phyloP scores from a whole-genome alignment of 2,329 filamentous ascomycete genomes.

The Fusarium tuaranense region DNA sequence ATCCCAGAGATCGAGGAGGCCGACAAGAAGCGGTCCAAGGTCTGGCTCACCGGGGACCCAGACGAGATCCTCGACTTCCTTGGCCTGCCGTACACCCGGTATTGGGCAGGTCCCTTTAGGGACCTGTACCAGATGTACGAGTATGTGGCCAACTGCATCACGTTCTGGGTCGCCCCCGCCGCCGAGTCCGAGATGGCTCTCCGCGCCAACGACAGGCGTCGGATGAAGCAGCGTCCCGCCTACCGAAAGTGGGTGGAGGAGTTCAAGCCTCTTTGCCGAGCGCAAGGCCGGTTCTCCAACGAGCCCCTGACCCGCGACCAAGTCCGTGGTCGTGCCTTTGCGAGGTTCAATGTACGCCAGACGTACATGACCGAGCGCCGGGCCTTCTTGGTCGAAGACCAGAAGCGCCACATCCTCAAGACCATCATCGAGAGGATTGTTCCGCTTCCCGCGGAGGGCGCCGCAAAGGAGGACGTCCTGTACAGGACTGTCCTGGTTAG shows the following conservation, averaged over 20 bases:
- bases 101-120: slow-evolving; percentile 68
- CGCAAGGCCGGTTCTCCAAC: slow-evolving; percentile 50
- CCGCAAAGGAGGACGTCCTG: slow-evolving; percentile 39
- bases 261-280: slow-evolving; percentile 67
- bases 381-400: slow-evolving; percentile 56
- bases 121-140: slow-evolving; percentile 68
- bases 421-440: slow-evolving; percentile 57
- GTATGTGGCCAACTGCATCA: slow-evolving; percentile 68
- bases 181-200: slow-evolving; percentile 46
- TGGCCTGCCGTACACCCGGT: slow-evolving; percentile 60
- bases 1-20: slow-evolving; percentile 74
- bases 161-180: slow-evolving; percentile 63
- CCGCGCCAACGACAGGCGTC: slow-evolving; percentile 65
- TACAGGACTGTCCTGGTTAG: slow-evolving; percentile 52
- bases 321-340: slow-evolving; percentile 66
- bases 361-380: slow-evolving; percentile 54
- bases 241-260: slow-evolving; percentile 72
- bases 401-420: slow-evolving; percentile 58
- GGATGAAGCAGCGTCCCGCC: slow-evolving; percentile 65
- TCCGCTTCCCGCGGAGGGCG: slow-evolving; percentile 40
- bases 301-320: slow-evolving; percentile 52
- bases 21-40: slow-evolving; percentile 66
- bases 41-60: slow-evolving; percentile 72
- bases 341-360: slow-evolving; percentile 57
- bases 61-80: slow-evolving; percentile 70